Evolutionary conservation across 2,329 filamentous ascomycete species (phyloP).

Genomic region (Calonectria fujianensis): DNA sequence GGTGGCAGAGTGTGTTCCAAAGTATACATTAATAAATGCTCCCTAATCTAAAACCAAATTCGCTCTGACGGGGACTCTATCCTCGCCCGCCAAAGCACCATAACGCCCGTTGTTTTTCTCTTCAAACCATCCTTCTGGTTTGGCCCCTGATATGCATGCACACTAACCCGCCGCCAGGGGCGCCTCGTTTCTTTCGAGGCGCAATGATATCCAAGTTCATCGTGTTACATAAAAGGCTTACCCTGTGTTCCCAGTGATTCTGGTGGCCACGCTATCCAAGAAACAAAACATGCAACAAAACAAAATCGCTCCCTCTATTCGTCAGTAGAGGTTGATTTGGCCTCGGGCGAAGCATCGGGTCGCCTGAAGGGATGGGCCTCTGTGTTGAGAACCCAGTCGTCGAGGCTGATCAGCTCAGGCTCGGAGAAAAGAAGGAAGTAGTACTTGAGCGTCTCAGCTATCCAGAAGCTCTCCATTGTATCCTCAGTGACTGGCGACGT

Average conservation of each 20-base stretch:
- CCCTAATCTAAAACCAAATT: slow-evolving; percentile 25
- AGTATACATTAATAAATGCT: slow-evolving; percentile 31
- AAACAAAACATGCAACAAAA: slow-evolving; percentile 18
- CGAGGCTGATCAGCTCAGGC: slow-evolving; percentile 78
- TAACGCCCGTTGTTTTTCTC: slow-evolving; percentile 32
- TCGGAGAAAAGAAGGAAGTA: slow-evolving; percentile 88
- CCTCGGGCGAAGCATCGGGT: slow-evolving; percentile 54
- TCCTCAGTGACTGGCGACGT: slow-evolving; percentile 68
- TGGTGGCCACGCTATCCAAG: slow-evolving; percentile 2
- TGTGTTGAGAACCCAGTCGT: slow-evolving; percentile 81
- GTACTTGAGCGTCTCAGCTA: slow-evolving; percentile 93
- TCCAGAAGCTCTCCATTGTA: slow-evolving; percentile 92
- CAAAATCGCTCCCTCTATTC: background rate
- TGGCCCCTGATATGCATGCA: slow-evolving; percentile 33
- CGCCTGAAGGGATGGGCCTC: slow-evolving; percentile 76
- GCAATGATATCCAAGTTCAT: slow-evolving; percentile 15
- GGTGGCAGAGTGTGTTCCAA: background rate
- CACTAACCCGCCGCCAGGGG: slow-evolving; percentile 27
- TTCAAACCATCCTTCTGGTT: slow-evolving; percentile 26
- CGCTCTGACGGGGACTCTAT: slow-evolving; percentile 21
- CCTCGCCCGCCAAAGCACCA: slow-evolving; percentile 18
- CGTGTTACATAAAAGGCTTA: slow-evolving; percentile 22
- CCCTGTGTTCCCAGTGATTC: background rate
- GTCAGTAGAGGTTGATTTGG: background rate
- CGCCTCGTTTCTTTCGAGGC: slow-evolving; percentile 8